Base-by-base conservation (phyloP, 2,329 filamentous ascomycete species). In the Bipolaris victoriae region DNA sequence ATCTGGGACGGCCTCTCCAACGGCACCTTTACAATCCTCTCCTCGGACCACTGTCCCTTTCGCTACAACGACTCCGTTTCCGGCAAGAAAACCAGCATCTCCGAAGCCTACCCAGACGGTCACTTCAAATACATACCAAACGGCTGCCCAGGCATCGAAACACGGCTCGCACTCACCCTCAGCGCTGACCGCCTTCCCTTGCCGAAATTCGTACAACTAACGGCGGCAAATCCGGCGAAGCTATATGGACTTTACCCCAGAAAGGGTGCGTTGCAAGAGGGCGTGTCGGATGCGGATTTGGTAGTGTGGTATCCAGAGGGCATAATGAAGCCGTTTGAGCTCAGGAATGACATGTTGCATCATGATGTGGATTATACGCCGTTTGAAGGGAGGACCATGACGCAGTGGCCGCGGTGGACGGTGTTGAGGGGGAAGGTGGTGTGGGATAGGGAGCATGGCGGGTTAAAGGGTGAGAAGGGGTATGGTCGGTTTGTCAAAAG, bases 301-400 rank as follows among this genome's bases (percentile, higher is more conserved):
- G 81, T 82, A 10, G 80, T 86, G 18, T 87, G 84, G 67, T 69
- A 68, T 51, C 62, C 67, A 0, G 73, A 80, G 10, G 77, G 73
- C 2, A 72, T 67, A 51, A 62, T 80, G 63, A 68, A 80, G 16
- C 70, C 76, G 11, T 79, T 84, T 60, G 71, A 65, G 20, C 57
- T 85, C 54, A 82, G 73, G 39, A 86, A 87, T 63, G 75, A 76
- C 7, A 81, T 82, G 73, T 69, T 88, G 60, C 85, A 88, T 70
- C 86, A 88, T 67, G 79, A 84, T 58, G 81, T 86, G 2, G 85
- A 88, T 65, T 87, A 88, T 65, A 87, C 85, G 7, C 85, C 86
- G 0, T 88, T 83, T 63, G 85, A 88, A 67, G 85, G 85, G 0
- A 78, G 77, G 47, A 74, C 66, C n/a, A 66, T 88, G 39, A 78